Evolutionary conservation across 1,284 basidiomycete genomes (phyloP).

Genomic region (Vanrija humicola): DNA sequence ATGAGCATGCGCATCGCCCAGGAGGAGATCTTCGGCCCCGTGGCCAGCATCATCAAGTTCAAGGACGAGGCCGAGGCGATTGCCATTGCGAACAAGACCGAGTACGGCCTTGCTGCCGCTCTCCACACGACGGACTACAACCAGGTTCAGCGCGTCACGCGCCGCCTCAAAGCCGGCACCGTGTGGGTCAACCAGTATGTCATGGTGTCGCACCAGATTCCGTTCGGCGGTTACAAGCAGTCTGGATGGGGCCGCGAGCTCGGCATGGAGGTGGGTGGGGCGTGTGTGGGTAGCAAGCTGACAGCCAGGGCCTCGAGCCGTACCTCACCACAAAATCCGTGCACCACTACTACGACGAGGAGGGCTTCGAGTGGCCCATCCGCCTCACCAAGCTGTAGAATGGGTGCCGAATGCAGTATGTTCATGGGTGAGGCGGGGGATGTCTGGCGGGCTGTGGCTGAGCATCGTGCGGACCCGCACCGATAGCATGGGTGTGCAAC

Average conservation of each 20-base stretch:
- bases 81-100: constrained; percentile 70
- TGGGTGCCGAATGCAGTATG: no score
- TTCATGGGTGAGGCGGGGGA: no score
- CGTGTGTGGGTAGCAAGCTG: not conserved
- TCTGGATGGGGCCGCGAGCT: constrained; percentile 48
- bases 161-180: constrained; percentile 66
- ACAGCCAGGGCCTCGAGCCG: not conserved
- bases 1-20: constrained; percentile 12
- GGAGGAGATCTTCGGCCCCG: constrained; percentile 50
- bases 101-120: constrained; percentile 75
- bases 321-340: constrained; percentile 12
- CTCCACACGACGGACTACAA: constrained; percentile 76
- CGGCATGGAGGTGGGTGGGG: not conserved
- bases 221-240: constrained; percentile 83
- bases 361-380: constrained; percentile 14
- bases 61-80: constrained; percentile 60
- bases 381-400: no score
- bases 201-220: constrained; percentile 56
- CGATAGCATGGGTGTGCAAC: no score
- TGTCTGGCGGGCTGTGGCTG: no score
- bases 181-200: constrained; percentile 21
- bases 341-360: constrained; percentile 10
- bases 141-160: constrained; percentile 76
- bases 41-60: constrained; percentile 69
- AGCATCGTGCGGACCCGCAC: no score